These are phyloP conservation scores for Infundibulicybe gibba DNA, from an alignment of 768 basidiomycete genomes.

Conservation along the genomic window DNA sequence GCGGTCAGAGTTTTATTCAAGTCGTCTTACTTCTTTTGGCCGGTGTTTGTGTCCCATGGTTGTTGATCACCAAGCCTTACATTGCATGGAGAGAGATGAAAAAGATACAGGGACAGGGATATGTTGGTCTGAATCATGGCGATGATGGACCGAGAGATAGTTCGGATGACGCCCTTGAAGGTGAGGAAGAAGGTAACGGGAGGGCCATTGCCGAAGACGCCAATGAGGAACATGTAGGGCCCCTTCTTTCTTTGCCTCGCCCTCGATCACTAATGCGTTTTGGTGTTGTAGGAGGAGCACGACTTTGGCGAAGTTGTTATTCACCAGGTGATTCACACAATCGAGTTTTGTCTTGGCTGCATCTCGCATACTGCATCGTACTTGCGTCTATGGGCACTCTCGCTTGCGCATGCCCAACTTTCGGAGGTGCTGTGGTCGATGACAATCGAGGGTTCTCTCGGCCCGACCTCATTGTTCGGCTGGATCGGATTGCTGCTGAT, in stretches of 20 bases:
- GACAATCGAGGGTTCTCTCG: constrained; percentile 67
- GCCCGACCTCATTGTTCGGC: constrained; percentile 63
- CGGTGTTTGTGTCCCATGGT: constrained; percentile 89
- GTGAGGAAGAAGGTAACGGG: constrained; percentile 80
- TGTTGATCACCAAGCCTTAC: constrained; percentile 92
- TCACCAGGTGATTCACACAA: constrained; percentile 97
- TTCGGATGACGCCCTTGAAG: constrained; percentile 63
- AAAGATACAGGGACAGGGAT: constrained; percentile 79
- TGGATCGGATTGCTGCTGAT: constrained; percentile 46
- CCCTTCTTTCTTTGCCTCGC: constrained; percentile 10
- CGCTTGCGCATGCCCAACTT: constrained; percentile 95
- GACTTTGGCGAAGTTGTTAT: constrained; percentile 94
- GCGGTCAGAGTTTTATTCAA: constrained; percentile 86
- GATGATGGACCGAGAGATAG: constrained; percentile 51
- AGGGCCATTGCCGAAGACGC: constrained; percentile 69
- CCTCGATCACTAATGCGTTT: constrained; percentile 5
- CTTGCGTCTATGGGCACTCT: constrained; percentile 95
- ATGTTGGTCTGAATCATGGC: constrained; percentile 61
- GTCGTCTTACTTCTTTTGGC: constrained; percentile 75
- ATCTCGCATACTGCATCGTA: constrained; percentile 97
- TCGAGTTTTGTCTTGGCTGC: constrained; percentile 98
- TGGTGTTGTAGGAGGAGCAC: constrained; percentile 60
- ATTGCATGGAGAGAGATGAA: constrained; percentile 87
- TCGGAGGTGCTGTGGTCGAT: constrained; percentile 92
- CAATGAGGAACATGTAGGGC: constrained; percentile 71